Percentiles rank a stretch among this genome's conserved stretches.
Conservation (phyloP, 805 yeast genomes). For the Metschnikowia gelsemii region DNA sequence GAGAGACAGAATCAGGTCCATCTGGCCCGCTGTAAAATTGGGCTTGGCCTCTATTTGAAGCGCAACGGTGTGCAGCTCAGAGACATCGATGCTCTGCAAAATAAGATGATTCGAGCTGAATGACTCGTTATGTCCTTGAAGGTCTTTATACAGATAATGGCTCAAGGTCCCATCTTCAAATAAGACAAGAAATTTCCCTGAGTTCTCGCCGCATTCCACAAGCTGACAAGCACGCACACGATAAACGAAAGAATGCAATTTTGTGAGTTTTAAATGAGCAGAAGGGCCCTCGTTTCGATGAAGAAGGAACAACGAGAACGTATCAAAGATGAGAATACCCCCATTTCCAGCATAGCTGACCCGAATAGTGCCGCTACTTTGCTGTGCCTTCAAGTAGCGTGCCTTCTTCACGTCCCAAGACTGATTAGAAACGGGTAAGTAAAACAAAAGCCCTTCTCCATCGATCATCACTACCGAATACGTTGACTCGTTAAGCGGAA, state of each 20-base stretch:
- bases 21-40: slow-evolving; percentile 4
- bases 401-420: neutral
- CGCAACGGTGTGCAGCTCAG: slow-evolving; percentile 5
- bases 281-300: neutral
- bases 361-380: slow-evolving; percentile 5
- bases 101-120: slow-evolving; percentile 9
- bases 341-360: neutral
- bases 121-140: neutral
- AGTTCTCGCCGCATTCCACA: neutral
- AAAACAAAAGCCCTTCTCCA: slow-evolving; percentile 9
- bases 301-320: slow-evolving; percentile 2
- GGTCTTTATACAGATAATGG: neutral
- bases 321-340: slow-evolving; percentile 1
- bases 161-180: slow-evolving; percentile 10
- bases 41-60: slow-evolving; percentile 8
- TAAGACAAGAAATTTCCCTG: slow-evolving; percentile 2
- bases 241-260: slow-evolving; percentile 4
- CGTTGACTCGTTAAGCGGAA: neutral
- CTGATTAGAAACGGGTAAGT: slow-evolving; percentile 1
- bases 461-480: slow-evolving; percentile 6
- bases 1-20: slow-evolving; percentile 2
- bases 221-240: slow-evolving; percentile 2
- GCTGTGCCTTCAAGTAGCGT: slow-evolving; percentile 3
- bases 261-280: neutral
- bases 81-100: slow-evolving; percentile 3